These are phyloP conservation scores for Withania somnifera DNA, from an alignment of 305 asterid genomes.

Conservation along the genomic window DNA sequence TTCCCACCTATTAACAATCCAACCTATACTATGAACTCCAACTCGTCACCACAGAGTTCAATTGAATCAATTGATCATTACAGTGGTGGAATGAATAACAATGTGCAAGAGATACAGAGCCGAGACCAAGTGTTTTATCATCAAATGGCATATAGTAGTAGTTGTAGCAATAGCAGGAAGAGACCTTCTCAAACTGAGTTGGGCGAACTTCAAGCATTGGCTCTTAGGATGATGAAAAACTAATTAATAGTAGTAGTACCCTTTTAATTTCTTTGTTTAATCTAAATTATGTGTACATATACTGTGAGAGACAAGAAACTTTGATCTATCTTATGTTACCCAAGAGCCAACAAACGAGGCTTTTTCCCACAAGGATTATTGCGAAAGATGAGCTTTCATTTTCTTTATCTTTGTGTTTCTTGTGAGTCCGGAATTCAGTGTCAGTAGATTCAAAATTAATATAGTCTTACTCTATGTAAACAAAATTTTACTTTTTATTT, in stretches of 20 bases:
- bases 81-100: not conserved
- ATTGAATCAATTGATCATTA: conserved; percentile 32
- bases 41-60: conserved; percentile 44
- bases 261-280: not conserved
- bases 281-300: not conserved
- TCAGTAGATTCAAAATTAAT: not conserved
- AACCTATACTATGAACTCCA: not conserved
- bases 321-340: not conserved
- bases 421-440: not conserved
- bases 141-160: not conserved
- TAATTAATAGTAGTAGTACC: conserved; percentile 3
- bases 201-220: conserved; percentile 78
- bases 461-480: not conserved
- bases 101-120: conserved; percentile 15
- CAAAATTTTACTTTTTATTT: not conserved
- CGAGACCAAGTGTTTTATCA: conserved; percentile 11
- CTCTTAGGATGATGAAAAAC: conserved; percentile 59
- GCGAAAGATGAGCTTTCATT: not conserved
- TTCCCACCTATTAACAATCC: conserved; percentile 14
- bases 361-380: not conserved
- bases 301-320: not conserved
- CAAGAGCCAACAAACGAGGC: not conserved
- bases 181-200: conserved; percentile 53
- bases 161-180: conserved; percentile 21
- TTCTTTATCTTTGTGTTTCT: not conserved